Evolutionary conservation across 257 asterid genomes (phyloP), one percentile per base, ranked within the genome.

Genomic region (Jasminum sambac): DNA sequence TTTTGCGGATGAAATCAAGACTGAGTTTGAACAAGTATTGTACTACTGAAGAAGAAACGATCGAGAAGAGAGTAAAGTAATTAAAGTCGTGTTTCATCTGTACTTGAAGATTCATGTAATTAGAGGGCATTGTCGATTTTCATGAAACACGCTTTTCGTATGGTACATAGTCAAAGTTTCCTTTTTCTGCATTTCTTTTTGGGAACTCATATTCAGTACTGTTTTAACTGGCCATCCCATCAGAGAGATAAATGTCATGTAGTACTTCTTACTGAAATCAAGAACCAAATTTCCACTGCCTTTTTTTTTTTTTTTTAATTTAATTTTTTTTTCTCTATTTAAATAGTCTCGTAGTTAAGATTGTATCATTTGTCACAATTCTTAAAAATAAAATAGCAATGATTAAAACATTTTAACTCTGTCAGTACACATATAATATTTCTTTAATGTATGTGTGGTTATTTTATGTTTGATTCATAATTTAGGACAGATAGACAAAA

Each of bases 1-100:
- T 81, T 75, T 79, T 24, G 55, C 69, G 78, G 90, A 85, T 50
- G 93, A 81, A 59, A 73, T 80, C 85, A 85, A 86, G 83, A 64
- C 81, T 12, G 91, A 84, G 72, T 30, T 30, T 30, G 87, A 82
- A n/a, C 74, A 76, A 59, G 42, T 68, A 24, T 24, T 80, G 66
- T 72, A 81, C 63, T 80, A 74, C 60, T 68, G 72, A 72, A 44
- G 30, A 26, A 40, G 25, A 63, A 40, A 61, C 52, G 55, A 37
- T 24, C 66, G 24, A 70, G 37, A 50, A 5, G 24, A 70, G 37
- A 50, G 11, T 14, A 21, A 24, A n/a, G 0, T 43, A 8, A 21
- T 65, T 30, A 30, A 30, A 30, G 36, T 30, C 36, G 36, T 30
- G 36, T 30, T 30, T 76, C 59, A 60, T 58, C 26, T 57, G 59